Base-by-base conservation (phyloP, 2,329 filamentous ascomycete species). In the Fusarium multiceps region DNA sequence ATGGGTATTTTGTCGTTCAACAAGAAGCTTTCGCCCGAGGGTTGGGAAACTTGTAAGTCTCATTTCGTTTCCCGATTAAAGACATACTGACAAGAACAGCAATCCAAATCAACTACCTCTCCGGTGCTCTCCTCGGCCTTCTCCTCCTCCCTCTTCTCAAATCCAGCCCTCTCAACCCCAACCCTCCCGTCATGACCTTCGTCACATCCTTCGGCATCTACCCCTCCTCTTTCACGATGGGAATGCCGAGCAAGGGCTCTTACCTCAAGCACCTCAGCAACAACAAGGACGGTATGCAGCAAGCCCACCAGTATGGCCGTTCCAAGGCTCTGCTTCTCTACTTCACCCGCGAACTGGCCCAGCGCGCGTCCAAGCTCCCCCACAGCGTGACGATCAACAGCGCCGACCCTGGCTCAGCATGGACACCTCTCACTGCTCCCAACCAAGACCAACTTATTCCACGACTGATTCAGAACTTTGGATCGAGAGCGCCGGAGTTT, bases 121-220 rank as follows among this genome's bases (percentile, higher is more conserved):
- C 79, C 3, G 77, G 73, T 9, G 78, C 79, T 0, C 76, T 80
- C 23, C 68, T 80, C 27, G 65, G 74, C 1, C 76, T 81, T 3
- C 73, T 80, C 11, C 59, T 80, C 14, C 67, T 80, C 2, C 79
- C 79, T 0, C 43, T 72, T 4, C 77, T 80, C 53, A 78, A 77
- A 23, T 74, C 78, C 9, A 79, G 78, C 7, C 72, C 77, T 1
- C 47, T 63, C 13, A 80, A 78, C 47, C 76, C 72, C 2, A 68
- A 70, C 16, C 78, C 79, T 21, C 79, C 79, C 16, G 78, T 80
- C 4, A 65, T 81, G 4, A 81, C 79, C 20, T 80, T 81, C 25
- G 78, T 80, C 59, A 81, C 79, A 2, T 76, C 77, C 30, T 81
- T 81, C 55, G 78, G 78, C 62, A 75, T 81, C 23, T 81, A 80